Conservation (phyloP, 2,329 filamentous ascomycete species). For the Mariannaea sp. region DNA sequence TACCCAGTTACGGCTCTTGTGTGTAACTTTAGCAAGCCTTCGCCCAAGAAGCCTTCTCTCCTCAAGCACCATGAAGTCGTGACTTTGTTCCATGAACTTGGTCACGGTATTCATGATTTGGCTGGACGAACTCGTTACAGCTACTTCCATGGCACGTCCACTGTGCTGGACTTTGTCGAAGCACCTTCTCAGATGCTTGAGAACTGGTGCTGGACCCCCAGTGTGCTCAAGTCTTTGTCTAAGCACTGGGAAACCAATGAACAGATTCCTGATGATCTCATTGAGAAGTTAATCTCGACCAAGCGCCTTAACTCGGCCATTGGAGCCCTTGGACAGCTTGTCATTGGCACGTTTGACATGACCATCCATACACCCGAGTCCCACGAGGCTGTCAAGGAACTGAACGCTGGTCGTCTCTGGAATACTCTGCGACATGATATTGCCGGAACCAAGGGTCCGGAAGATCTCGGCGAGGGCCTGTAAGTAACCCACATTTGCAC, state of each 20-base stretch:
- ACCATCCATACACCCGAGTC: conserved; percentile 71
- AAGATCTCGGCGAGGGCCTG: conserved; percentile 63
- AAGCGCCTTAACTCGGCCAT: conserved; percentile 82
- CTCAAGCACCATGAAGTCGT: conserved; percentile 84
- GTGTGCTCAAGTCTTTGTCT: conserved; percentile 68
- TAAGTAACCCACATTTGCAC: too few species aligned
- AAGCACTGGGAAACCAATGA: conserved; percentile 74
- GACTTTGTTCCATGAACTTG: conserved; percentile 79
- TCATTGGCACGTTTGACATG: conserved; percentile 87
- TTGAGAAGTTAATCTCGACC: conserved; percentile 73
- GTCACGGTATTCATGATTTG: conserved; percentile 73
- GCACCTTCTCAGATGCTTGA: conserved; percentile 75
- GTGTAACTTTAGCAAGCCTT: conserved; percentile 85
- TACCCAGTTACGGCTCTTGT: conserved; percentile 81
- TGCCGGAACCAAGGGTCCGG: conserved; percentile 73
- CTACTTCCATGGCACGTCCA: conserved; percentile 70
- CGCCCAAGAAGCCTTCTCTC: conserved; percentile 74
- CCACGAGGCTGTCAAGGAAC: conserved; percentile 69
- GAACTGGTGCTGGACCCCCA: conserved; percentile 75
- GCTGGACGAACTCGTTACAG: conserved; percentile 66
- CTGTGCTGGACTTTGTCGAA: conserved; percentile 72
- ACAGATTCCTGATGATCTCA: conserved; percentile 74
- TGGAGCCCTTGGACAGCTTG: conserved; percentile 77
- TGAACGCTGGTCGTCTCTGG: conserved; percentile 70
- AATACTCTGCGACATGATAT: conserved; percentile 76